Conservation (phyloP, 1,284 basidiomycete species). For the Irpex lacteus region DNA sequence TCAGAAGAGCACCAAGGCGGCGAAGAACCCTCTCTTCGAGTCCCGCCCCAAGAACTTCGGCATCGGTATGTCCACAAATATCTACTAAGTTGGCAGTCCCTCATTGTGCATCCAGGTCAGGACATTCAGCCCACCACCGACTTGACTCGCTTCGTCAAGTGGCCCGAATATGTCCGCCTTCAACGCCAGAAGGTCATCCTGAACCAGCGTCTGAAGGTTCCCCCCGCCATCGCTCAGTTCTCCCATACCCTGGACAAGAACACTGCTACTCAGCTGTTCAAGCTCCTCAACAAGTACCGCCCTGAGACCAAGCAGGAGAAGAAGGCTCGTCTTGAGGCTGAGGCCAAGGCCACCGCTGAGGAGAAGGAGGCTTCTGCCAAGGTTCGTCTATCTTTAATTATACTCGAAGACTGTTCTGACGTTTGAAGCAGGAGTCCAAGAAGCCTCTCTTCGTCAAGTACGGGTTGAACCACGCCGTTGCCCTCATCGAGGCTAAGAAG, state of each 20-base stretch:
- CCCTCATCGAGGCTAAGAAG: conserved; percentile 97
- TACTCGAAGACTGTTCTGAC: conserved; percentile 9
- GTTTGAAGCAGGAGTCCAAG: conserved; percentile 62
- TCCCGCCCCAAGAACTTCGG: conserved; percentile 89
- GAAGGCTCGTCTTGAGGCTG: conserved; percentile 85
- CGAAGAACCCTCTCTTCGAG: conserved; percentile 98
- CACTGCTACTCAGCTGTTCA: conserved; percentile 98
- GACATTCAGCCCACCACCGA: conserved; percentile 91
- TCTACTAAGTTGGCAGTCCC: background rate
- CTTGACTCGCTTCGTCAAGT: conserved; percentile 98
- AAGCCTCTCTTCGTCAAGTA: conserved; percentile 97
- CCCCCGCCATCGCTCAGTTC: conserved; percentile 98
- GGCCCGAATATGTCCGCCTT: conserved; percentile 98
- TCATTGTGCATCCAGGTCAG: conserved; percentile 53
- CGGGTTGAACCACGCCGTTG: conserved; percentile 96
- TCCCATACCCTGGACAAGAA: conserved; percentile 99
- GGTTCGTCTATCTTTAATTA: conserved; percentile 31
- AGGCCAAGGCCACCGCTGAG: conserved; percentile 76
- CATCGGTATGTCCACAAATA: conserved; percentile 66
- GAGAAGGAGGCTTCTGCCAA: conserved; percentile 75
- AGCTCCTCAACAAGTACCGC: conserved; percentile 95
- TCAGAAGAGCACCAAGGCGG: conserved; percentile 70
- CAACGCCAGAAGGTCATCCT: conserved; percentile 99
- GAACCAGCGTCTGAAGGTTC: conserved; percentile 97
- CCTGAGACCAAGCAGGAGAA: conserved; percentile 97